These are phyloP conservation scores for Cercophora scortea DNA, from an alignment of 495 filamentous ascomycete species.

Conservation along the genomic window DNA sequence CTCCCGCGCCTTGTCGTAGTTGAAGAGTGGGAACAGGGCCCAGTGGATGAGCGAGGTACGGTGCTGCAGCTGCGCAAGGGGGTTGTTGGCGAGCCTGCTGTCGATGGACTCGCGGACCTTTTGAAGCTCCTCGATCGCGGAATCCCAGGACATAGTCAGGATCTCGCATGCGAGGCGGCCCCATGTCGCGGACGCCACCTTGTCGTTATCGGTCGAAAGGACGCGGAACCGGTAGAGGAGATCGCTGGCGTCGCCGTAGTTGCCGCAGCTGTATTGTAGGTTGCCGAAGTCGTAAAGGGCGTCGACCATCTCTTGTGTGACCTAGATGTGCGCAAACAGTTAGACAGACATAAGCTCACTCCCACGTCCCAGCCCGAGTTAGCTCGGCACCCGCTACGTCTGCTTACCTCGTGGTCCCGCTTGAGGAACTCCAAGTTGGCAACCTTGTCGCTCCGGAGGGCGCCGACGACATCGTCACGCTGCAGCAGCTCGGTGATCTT, in stretches of 20 bases:
- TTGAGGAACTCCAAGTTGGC: constrained; percentile 95
- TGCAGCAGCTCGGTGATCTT: constrained; percentile 79
- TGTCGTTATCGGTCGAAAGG: constrained; percentile 95
- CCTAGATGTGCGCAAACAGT: constrained; percentile 25
- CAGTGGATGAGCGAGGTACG: constrained; percentile 97
- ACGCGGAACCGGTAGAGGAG: constrained; percentile 93
- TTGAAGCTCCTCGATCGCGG: constrained; percentile 88
- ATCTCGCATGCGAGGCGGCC: constrained; percentile 94
- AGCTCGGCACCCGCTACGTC: too few relatives aligned
- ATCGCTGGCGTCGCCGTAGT: constrained; percentile 80
- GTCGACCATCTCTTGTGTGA: constrained; percentile 91
- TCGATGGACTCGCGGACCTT: constrained; percentile 94
- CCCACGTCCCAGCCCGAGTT: too few relatives aligned
- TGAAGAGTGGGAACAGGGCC: constrained; percentile 98
- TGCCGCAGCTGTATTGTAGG: constrained; percentile 94
- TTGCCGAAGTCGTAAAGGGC: constrained; percentile 88
- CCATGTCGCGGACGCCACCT: constrained; percentile 90
- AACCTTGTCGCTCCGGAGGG: constrained; percentile 88
- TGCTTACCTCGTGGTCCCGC: constrained; percentile 74
- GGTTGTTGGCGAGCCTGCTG: constrained; percentile 86
- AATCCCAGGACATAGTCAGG: constrained; percentile 86
- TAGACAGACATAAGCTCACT: too few relatives aligned
- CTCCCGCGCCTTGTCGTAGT: constrained; percentile 87
- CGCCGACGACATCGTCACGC: constrained; percentile 77
- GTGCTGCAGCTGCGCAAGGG: constrained; percentile 86